phyloP scores from a whole-genome alignment of 1,284 basidiomycete genomes.

The Schizophyllum amplum region DNA sequence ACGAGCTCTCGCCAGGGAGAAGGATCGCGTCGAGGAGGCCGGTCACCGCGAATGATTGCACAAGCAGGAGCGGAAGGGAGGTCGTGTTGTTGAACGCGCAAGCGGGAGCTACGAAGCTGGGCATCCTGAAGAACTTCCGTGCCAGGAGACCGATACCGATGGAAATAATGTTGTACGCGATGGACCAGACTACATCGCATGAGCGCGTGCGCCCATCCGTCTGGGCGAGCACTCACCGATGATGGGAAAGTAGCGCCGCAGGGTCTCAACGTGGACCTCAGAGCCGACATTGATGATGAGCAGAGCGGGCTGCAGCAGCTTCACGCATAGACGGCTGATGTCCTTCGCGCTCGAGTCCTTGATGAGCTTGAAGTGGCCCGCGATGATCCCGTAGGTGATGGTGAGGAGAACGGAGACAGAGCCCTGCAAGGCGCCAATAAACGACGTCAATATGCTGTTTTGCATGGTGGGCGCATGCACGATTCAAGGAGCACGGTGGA shows the following conservation, averaged over 20 bases:
- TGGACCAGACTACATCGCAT: slow-evolving; percentile 5
- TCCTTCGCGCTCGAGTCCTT: slow-evolving; percentile 7
- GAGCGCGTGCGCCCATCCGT: background rate
- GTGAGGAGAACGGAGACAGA: slow-evolving; percentile 12
- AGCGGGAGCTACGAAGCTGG: slow-evolving; percentile 9
- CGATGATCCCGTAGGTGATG: slow-evolving; percentile 10
- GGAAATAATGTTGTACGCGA: slow-evolving; percentile 3
- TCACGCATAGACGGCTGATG: slow-evolving; percentile 10
- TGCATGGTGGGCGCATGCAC: background rate
- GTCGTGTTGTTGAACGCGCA: slow-evolving; percentile 14
- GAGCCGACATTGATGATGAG: slow-evolving; percentile 12
- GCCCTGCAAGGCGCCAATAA: slow-evolving; percentile 10
- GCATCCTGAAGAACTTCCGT: slow-evolving; percentile 6
- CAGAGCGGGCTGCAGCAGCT: slow-evolving; percentile 13
- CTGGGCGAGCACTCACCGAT: background rate
- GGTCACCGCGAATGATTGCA: slow-evolving; percentile 9
- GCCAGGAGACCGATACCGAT: slow-evolving; percentile 6
- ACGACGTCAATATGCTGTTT: slow-evolving; percentile 2
- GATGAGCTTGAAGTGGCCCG: slow-evolving; percentile 9
- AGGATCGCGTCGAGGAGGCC: slow-evolving; percentile 8
- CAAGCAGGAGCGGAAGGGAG: slow-evolving; percentile 12
- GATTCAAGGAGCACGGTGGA: background rate
- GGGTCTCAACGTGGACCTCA: slow-evolving; percentile 6
- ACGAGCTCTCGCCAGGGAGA: background rate
- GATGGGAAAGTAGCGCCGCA: slow-evolving; percentile 8